Evolutionary conservation across 2,329 filamentous ascomycete species (phyloP).

Genomic region (Calonectria crousiana): DNA sequence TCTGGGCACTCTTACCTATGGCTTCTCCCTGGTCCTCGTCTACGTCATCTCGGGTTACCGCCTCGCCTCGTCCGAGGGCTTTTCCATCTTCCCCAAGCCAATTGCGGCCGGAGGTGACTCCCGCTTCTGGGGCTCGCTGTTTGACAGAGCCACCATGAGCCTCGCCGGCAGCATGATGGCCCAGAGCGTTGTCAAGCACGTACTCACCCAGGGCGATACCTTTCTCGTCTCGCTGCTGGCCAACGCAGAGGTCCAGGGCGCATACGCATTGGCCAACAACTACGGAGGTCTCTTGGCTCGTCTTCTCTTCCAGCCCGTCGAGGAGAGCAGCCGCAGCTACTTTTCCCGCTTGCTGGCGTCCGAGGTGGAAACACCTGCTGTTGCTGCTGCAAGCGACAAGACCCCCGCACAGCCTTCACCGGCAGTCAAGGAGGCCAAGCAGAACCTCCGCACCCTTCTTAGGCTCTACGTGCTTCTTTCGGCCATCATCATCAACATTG

Average conservation of each 20-base stretch:
- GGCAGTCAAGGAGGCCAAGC: constrained; percentile 55
- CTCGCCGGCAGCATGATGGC: constrained; percentile 86
- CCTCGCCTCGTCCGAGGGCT: constrained; percentile 69
- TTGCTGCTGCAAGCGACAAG: constrained; percentile 31
- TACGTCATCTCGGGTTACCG: constrained; percentile 74
- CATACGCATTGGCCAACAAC: constrained; percentile 94
- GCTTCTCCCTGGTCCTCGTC: constrained; percentile 73
- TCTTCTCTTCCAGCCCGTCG: constrained; percentile 92
- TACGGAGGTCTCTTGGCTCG: constrained; percentile 91
- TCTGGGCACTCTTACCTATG: constrained; percentile 85
- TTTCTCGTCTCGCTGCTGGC: constrained; percentile 86
- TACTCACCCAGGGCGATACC: constrained; percentile 94
- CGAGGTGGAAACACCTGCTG: constrained; percentile 25
- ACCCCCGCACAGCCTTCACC: constrained; percentile 39
- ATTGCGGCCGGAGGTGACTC: constrained; percentile 42
- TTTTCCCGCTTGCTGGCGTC: constrained; percentile 82
- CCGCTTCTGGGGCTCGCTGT: constrained; percentile 68
- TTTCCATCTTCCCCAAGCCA: constrained; percentile 73
- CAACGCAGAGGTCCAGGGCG: constrained; percentile 83
- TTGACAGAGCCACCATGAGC: constrained; percentile 77
- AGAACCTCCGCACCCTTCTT: constrained; percentile 74
- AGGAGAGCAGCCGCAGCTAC: constrained; percentile 91
- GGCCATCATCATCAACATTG: constrained; percentile 75
- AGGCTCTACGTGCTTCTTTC: constrained; percentile 82
- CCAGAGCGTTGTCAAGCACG: constrained; percentile 90